A percentile compares a stretch with the other conserved stretches of the same genome.
Conservation (phyloP, 2,329 filamentous ascomycete genomes). For the Aspergillus hiratsukae region DNA sequence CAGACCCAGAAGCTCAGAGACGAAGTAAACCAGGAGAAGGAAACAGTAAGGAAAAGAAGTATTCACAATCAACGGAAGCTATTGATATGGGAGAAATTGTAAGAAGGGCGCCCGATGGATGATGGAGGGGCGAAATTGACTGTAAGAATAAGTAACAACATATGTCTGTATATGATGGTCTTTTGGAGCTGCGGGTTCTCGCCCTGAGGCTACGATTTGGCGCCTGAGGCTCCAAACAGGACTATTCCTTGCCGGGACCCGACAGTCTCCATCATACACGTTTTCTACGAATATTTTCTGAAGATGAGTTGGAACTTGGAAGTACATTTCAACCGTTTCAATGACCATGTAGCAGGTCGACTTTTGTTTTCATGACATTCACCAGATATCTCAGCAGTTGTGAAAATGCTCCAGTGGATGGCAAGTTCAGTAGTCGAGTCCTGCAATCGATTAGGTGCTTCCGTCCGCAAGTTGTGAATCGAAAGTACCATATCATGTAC, state of each 20-base stretch:
- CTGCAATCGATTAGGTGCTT: not conserved
- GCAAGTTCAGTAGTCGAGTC: not conserved
- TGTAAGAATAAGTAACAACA: not conserved
- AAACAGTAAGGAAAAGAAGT: not conserved
- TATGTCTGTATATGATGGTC: not conserved
- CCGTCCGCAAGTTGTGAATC: not conserved
- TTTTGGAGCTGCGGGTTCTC: not conserved
- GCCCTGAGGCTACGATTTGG: not conserved
- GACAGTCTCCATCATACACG: not conserved
- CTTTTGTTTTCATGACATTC: not conserved
- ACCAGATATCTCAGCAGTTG: too few relatives aligned
- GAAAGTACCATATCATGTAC: not conserved
- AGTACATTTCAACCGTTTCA: not conserved
- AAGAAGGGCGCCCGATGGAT: not conserved
- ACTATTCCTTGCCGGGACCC: not conserved
- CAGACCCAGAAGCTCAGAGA: not conserved
- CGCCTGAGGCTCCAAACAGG: not conserved
- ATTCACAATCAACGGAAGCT: not conserved
- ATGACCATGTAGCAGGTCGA: not conserved
- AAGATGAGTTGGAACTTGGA: not conserved
- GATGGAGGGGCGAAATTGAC: not conserved
- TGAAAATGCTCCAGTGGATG: not conserved
- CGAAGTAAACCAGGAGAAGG: not conserved
- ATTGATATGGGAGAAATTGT: not conserved
- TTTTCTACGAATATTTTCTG: not conserved